Evolutionary conservation across 768 basidiomycete species (phyloP).

Genomic region (Rhizopogon vinicolor): DNA sequence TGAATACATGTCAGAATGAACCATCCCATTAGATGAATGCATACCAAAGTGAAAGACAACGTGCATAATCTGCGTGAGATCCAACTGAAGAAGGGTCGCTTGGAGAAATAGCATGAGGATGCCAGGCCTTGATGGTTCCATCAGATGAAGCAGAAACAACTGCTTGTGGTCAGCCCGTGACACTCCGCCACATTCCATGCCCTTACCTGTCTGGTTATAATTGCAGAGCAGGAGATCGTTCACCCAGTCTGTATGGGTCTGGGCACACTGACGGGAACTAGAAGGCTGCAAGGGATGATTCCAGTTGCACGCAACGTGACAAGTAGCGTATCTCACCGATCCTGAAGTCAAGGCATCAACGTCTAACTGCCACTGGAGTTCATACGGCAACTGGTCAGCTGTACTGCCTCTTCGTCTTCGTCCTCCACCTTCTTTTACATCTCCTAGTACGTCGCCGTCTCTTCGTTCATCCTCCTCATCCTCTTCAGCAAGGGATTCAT

Average conservation of each 20-base stretch:
- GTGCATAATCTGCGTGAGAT: constrained; percentile 80
- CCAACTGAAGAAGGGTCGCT: constrained; percentile 68
- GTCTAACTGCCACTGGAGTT: constrained; percentile 81
- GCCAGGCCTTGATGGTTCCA: constrained; percentile 92
- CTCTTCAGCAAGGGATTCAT: constrained; percentile 63
- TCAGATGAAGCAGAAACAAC: constrained; percentile 95
- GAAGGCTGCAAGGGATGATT: not conserved
- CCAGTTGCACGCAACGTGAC: not conserved
- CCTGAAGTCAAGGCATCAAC: constrained; percentile 41
- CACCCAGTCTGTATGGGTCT: constrained; percentile 93
- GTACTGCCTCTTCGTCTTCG: constrained; percentile 27
- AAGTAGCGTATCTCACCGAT: constrained; percentile 35
- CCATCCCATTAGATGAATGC: constrained; percentile 11
- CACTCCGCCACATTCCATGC: not conserved
- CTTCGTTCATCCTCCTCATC: constrained; percentile 62
- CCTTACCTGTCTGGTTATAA: constrained; percentile 78
- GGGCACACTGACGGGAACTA: constrained; percentile 79
- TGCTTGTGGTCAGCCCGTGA: constrained; percentile 19
- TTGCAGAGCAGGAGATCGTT: constrained; percentile 94
- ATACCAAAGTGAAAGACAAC: constrained; percentile 72
- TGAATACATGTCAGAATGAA: constrained; percentile 24
- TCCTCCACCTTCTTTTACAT: constrained; percentile 45
- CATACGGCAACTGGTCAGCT: constrained; percentile 45
- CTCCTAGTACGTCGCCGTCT: constrained; percentile 76
- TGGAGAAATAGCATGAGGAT: constrained; percentile 61